Evolutionary conservation across 306 rosid genomes (phyloP).

Genomic region (Sicyos baderoa): DNA sequence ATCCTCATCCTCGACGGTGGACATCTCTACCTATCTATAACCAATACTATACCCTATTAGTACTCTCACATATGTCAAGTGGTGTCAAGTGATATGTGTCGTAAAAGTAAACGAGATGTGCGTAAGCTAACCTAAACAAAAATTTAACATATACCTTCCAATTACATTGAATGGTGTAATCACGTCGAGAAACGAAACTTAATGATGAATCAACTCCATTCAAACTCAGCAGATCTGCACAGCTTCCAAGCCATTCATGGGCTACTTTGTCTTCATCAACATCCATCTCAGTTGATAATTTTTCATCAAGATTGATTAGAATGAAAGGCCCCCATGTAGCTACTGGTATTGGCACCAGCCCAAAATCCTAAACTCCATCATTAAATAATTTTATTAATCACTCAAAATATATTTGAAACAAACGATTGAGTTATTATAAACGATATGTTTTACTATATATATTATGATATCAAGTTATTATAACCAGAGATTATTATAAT

Average conservation of each 20-base stretch:
- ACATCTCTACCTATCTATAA: no score
- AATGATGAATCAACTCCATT: slow-evolving; percentile 61
- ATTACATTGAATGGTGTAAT: slow-evolving; percentile 75
- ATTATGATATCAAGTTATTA: no score
- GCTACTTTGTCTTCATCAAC: slow-evolving; percentile 32
- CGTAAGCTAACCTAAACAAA: no score
- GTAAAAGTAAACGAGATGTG: no score
- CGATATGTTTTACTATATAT: no score
- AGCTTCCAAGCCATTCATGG: slow-evolving; percentile 78
- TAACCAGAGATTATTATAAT: no score
- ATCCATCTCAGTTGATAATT: slow-evolving; percentile 25
- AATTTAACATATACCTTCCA: slow-evolving; percentile 63
- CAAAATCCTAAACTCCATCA: slow-evolving; percentile 63
- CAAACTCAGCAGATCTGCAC: slow-evolving; percentile 46
- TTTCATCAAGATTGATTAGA: slow-evolving; percentile 57
- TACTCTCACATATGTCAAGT: no score
- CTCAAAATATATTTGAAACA: neutral
- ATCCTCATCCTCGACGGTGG: no score
- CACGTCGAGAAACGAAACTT: slow-evolving; percentile 61
- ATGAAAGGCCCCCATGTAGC: slow-evolving; percentile 85
- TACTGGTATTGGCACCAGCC: slow-evolving; percentile 57
- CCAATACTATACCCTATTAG: no score
- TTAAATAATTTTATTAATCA: slow-evolving; percentile 34
- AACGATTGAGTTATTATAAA: no score
- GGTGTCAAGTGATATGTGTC: no score